Evolutionary conservation across 1,284 basidiomycete genomes (phyloP).

Genomic region (Fomitiporia mediterranea): DNA sequence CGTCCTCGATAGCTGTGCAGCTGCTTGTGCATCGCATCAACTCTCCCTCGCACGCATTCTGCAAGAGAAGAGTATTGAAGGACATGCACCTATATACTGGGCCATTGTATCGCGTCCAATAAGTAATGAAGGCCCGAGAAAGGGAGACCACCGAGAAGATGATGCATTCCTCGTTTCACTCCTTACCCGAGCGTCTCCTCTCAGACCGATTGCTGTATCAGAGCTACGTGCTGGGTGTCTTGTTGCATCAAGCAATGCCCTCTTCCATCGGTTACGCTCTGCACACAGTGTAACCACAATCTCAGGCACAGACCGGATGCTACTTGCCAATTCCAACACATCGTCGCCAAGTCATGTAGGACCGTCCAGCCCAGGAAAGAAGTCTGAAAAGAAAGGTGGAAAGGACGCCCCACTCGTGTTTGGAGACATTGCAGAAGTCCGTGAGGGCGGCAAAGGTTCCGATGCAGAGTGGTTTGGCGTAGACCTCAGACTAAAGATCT

Average conservation of each 20-base stretch:
- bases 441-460: slow-evolving; percentile 35
- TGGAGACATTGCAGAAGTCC: slow-evolving; percentile 30
- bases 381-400: not conserved
- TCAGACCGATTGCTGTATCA: slow-evolving; percentile 42
- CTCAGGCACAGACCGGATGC: slow-evolving; percentile 50
- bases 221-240: slow-evolving; percentile 65
- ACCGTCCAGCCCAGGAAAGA: not conserved
- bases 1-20: slow-evolving; percentile 43
- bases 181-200: slow-evolving; percentile 49
- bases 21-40: slow-evolving; percentile 37
- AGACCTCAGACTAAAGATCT: slow-evolving; percentile 49
- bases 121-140: slow-evolving; percentile 27
- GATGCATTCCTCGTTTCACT: slow-evolving; percentile 47
- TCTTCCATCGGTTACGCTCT: slow-evolving; percentile 58
- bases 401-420: not conserved
- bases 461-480: slow-evolving; percentile 50
- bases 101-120: slow-evolving; percentile 53
- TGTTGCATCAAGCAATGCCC: slow-evolving; percentile 51
- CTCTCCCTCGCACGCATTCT: slow-evolving; percentile 45
- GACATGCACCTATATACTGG: slow-evolving; percentile 65
- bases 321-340: slow-evolving; percentile 33
- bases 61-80: slow-evolving; percentile 58
- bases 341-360: not conserved
- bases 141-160: slow-evolving; percentile 25
- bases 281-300: slow-evolving; percentile 44